These are phyloP conservation scores for Evernia prunastri DNA, from an alignment of 495 filamentous ascomycete species.

Conservation along the genomic window DNA sequence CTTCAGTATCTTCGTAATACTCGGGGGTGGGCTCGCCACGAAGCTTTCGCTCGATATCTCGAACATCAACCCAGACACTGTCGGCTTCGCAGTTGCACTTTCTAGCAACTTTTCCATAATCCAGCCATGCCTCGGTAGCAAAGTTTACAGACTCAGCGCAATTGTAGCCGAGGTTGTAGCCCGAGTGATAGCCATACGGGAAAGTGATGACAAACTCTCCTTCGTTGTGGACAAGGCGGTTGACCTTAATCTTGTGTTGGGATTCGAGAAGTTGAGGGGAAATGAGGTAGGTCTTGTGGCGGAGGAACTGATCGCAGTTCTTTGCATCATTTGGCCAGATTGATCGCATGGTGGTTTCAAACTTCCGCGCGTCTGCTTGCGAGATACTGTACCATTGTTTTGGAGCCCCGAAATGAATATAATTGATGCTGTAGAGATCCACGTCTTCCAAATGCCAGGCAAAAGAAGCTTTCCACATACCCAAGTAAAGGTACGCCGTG, in stretches of 20 bases:
- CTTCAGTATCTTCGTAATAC: constrained; percentile 73
- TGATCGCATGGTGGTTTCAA: constrained; percentile 87
- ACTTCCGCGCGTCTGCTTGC: constrained; percentile 86
- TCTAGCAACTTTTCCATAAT: constrained; percentile 94
- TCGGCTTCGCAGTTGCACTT: constrained; percentile 94
- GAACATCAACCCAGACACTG: constrained; percentile 96
- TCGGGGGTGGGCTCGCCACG: constrained; percentile 86
- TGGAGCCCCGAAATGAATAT: constrained; percentile 95
- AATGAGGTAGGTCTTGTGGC: constrained; percentile 98
- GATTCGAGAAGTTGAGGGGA: constrained; percentile 80
- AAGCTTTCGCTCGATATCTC: constrained; percentile 88
- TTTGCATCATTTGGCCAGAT: constrained; percentile 97
- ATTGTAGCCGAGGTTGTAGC: constrained; percentile 97
- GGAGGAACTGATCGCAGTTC: constrained; percentile 90
- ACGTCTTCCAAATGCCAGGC: constrained; percentile 99
- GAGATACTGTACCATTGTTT: constrained; percentile 99
- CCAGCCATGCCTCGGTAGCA: constrained; percentile 85
- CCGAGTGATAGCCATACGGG: constrained; percentile 96
- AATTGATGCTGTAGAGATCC: constrained; percentile 99
- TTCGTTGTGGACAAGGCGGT: constrained; percentile 90
- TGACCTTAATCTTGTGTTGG: constrained; percentile 88
- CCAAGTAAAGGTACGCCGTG: constrained; percentile 95
- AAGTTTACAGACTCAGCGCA: constrained; percentile 99
- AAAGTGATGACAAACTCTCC: constrained; percentile 99
- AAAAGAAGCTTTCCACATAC: constrained; percentile 99